A percentile compares a stretch with the other conserved stretches of the same genome.
These are phyloP conservation scores for Aechmea fasciata DNA, from an alignment of 176 grass and related monocot genomes.

Conservation along the genomic window DNA sequence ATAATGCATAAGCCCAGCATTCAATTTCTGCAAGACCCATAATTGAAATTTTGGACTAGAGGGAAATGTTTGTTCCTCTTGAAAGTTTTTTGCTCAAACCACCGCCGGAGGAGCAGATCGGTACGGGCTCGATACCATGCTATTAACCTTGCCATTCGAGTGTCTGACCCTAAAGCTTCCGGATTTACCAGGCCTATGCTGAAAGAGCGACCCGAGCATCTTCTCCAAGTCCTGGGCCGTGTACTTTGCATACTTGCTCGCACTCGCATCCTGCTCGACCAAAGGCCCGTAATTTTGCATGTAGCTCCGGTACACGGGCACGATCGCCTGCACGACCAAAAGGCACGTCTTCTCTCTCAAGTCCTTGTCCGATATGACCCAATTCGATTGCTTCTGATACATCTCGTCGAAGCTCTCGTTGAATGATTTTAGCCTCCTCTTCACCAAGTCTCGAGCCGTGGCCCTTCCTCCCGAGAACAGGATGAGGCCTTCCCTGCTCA, in stretches of 20 bases:
- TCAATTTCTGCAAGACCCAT: background rate
- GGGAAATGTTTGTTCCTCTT: background rate
- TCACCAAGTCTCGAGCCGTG: slow-evolving; percentile 75
- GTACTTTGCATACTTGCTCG: slow-evolving; percentile 75
- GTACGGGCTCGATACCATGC: slow-evolving; percentile 35
- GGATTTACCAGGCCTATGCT: slow-evolving; percentile 39
- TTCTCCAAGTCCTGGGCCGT: slow-evolving; percentile 70
- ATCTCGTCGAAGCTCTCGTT: slow-evolving; percentile 80
- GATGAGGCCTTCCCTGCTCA: slow-evolving; percentile 77
- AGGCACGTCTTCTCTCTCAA: slow-evolving; percentile 55
- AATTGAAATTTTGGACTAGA: background rate
- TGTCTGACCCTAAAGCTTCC: slow-evolving; percentile 64
- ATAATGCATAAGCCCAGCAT: background rate
- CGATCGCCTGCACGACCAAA: slow-evolving; percentile 61
- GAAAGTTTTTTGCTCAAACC: background rate
- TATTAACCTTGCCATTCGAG: slow-evolving; percentile 51
- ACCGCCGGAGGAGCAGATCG: slow-evolving; percentile 53
- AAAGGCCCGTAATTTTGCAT: slow-evolving; percentile 95
- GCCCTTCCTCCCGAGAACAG: slow-evolving; percentile 84
- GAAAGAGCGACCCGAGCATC: slow-evolving; percentile 57
- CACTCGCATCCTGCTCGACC: slow-evolving; percentile 67
- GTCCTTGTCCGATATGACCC: slow-evolving; percentile 83
- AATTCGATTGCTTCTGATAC: slow-evolving; percentile 57
- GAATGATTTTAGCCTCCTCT: slow-evolving; percentile 80
- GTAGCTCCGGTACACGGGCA: slow-evolving; percentile 85